Percentiles rank a stretch among this genome's conserved stretches.
Evolutionary conservation across 495 filamentous ascomycete genomes (phyloP).

Genomic region (Pyrenula aspistea): DNA sequence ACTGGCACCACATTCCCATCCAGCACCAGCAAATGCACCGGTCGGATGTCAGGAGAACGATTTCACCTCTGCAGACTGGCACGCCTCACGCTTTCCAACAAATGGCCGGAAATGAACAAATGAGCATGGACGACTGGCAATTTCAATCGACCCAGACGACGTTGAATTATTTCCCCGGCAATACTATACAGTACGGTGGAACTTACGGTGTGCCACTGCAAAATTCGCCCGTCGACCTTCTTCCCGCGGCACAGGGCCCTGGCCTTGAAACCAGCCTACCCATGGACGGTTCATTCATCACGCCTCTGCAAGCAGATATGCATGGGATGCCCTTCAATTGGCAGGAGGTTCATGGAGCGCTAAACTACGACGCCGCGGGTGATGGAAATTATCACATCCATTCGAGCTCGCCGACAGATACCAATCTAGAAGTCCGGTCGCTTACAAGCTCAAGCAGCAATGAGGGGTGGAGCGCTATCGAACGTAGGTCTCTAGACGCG

Average conservation of each 20-base stretch:
- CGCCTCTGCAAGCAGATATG: conserved; percentile 48
- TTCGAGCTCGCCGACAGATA: conserved; percentile 72
- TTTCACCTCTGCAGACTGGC: background rate
- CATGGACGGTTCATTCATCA: conserved; percentile 57
- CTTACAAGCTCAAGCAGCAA: conserved; percentile 66
- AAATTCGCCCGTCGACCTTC: conserved; percentile 55
- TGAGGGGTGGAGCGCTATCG: conserved; percentile 70
- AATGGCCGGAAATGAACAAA: background rate
- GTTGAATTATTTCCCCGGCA: background rate
- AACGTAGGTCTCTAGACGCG: conserved; percentile 44
- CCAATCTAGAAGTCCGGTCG: conserved; percentile 72
- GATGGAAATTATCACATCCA: conserved; percentile 34
- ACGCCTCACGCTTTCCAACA: background rate
- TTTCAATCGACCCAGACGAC: background rate
- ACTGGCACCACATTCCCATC: background rate
- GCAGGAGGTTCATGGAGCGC: conserved; percentile 57
- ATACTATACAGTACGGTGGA: conserved; percentile 12
- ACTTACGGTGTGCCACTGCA: conserved; percentile 39
- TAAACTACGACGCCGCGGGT: conserved; percentile 36
- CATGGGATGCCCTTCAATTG: conserved; percentile 61
- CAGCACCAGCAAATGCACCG: background rate
- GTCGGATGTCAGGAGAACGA: background rate
- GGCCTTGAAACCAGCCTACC: conserved; percentile 49
- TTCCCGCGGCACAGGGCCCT: conserved; percentile 48
- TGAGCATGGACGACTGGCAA: background rate